Percentiles rank a stretch among this genome's conserved stretches.
These are phyloP conservation scores for Solanum habrochaites DNA, from an alignment of 257 asterid species.

Conservation along the genomic window DNA sequence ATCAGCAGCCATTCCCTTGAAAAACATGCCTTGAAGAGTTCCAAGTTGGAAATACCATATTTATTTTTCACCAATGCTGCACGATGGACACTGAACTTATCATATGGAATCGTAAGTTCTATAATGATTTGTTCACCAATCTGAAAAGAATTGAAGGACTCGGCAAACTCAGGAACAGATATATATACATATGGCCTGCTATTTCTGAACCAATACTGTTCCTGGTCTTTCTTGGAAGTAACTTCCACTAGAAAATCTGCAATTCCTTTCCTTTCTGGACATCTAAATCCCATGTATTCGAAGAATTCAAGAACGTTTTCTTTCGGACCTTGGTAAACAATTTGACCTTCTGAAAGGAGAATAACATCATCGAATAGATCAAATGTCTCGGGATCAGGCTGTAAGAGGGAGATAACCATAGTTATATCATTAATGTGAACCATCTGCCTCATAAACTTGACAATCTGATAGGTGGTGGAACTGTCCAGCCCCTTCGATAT, in stretches of 20 bases:
- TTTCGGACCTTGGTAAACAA: conserved; percentile 75
- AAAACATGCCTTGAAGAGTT: conserved; percentile 60
- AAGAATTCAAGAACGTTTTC: conserved; percentile 62
- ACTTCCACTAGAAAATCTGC: conserved; percentile 90
- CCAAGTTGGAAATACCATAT: conserved; percentile 61
- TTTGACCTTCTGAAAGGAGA: conserved; percentile 65
- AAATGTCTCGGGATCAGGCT: conserved; percentile 80
- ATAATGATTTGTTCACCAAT: conserved; percentile 31
- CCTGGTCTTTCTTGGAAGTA: conserved; percentile 72
- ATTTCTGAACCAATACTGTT: conserved; percentile 55
- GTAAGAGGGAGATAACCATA: conserved; percentile 74
- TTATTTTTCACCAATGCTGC: conserved; percentile 72
- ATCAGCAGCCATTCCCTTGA: conserved; percentile 67
- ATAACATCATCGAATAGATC: conserved; percentile 70
- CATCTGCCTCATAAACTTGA: conserved; percentile 79
- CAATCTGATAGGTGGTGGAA: conserved; percentile 79
- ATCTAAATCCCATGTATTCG: conserved; percentile 53
- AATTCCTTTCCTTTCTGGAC: conserved; percentile 76
- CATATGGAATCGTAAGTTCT: conserved; percentile 52
- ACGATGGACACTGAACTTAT: conserved; percentile 50
- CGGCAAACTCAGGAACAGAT: conserved; percentile 44
- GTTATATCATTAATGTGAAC: conserved; percentile 65
- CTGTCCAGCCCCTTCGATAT: conserved; percentile 85
- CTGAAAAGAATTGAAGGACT: conserved; percentile 42
- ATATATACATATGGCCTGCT: conserved; percentile 39